Conservation (phyloP, 1,284 basidiomycete genomes). For the Xanthoconium separans region DNA sequence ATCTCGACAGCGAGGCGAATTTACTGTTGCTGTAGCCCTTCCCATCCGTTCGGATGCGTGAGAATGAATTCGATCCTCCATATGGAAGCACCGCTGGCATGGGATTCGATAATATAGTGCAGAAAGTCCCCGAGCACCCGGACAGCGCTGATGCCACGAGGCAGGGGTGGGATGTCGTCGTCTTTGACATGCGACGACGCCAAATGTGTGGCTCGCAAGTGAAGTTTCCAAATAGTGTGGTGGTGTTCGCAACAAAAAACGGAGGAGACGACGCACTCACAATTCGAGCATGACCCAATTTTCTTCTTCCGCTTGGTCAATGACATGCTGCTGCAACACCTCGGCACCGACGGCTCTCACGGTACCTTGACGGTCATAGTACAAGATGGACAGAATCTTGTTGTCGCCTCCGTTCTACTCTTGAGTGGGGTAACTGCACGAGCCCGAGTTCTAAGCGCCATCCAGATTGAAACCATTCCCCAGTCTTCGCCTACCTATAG, state of each 20-base stretch:
- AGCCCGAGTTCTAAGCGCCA: background rate
- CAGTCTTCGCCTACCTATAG: conserved; percentile 23
- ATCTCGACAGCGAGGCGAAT: conserved; percentile 36
- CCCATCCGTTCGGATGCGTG: conserved; percentile 47
- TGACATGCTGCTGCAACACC: conserved; percentile 37
- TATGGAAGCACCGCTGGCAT: conserved; percentile 39
- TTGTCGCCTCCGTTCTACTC: conserved; percentile 1
- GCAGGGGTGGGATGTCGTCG: conserved; percentile 42
- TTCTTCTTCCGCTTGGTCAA: conserved; percentile 43
- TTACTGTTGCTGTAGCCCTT: conserved; percentile 38
- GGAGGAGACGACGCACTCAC: conserved; percentile 27
- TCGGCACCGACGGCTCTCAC: conserved; percentile 50
- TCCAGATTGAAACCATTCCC: conserved; percentile 2
- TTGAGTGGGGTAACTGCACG: conserved; percentile 1
- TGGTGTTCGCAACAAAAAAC: background rate
- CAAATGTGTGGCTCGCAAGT: conserved; percentile 42
- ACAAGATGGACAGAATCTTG: background rate
- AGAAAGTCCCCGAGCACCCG: conserved; percentile 53
- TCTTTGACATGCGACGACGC: conserved; percentile 21
- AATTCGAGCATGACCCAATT: conserved; percentile 47
- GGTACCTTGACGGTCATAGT: conserved; percentile 32
- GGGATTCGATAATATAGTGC: conserved; percentile 46
- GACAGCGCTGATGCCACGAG: conserved; percentile 40
- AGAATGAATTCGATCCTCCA: conserved; percentile 40
- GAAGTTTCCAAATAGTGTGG: conserved; percentile 55